phyloP scores from a whole-genome alignment of 2,329 filamentous ascomycete genomes.

The Helicocarpus griseus region DNA sequence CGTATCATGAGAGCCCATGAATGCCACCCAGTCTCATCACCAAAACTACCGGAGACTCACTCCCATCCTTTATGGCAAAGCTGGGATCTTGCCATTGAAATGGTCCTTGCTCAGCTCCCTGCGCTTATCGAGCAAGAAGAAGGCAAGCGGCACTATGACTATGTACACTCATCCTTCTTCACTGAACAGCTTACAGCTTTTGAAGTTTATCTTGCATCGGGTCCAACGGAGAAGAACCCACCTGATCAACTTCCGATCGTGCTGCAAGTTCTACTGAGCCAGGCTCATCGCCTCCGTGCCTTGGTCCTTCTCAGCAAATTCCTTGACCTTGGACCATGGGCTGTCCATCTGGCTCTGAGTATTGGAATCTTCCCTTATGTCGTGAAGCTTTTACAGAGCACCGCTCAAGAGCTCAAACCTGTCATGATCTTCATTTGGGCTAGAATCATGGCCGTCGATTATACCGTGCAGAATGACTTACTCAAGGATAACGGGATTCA shows the following conservation, averaged over 20 bases:
- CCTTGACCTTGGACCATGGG: slow-evolving; percentile 92
- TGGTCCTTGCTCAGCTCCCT: slow-evolving; percentile 82
- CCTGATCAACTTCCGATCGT: slow-evolving; percentile 95
- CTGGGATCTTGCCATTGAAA: slow-evolving; percentile 94
- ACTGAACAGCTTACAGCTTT: slow-evolving; percentile 95
- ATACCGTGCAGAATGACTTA: slow-evolving; percentile 84
- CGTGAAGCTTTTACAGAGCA: slow-evolving; percentile 90
- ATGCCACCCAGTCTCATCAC: slow-evolving; percentile 87
- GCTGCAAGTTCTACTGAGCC: slow-evolving; percentile 87
- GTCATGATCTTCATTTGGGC: slow-evolving; percentile 99
- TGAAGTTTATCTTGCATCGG: slow-evolving; percentile 82
- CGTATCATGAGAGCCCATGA: slow-evolving; percentile 94
- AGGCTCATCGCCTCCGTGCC: slow-evolving; percentile 84
- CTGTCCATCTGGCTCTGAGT: slow-evolving; percentile 91
- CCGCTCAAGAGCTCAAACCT: slow-evolving; percentile 86
- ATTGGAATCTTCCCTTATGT: slow-evolving; percentile 99
- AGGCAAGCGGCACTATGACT: slow-evolving; percentile 71
- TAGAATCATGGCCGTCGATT: slow-evolving; percentile 85
- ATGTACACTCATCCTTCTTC: slow-evolving; percentile 91
- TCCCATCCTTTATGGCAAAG: slow-evolving; percentile 93
- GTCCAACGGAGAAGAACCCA: slow-evolving; percentile 72
- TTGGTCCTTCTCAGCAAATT: slow-evolving; percentile 89
- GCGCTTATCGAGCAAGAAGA: slow-evolving; percentile 69
- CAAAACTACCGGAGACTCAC: slow-evolving; percentile 85
- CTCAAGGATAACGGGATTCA: slow-evolving; percentile 96